Evolutionary conservation across 139 green algal genomes (phyloP).

Genomic region (Tetraselmis chui): DNA sequence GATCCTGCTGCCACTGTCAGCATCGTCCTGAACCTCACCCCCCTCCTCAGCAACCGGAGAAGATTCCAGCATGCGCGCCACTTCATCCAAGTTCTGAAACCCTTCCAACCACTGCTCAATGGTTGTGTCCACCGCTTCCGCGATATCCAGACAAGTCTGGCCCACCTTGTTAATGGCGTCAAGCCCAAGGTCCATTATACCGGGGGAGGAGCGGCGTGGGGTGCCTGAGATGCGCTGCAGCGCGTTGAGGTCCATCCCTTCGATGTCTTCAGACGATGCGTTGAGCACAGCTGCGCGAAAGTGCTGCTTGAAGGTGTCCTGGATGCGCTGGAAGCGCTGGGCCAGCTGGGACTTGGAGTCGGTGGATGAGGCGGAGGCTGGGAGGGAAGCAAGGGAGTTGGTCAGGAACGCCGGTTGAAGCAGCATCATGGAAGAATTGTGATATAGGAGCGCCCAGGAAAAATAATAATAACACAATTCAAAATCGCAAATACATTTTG

Average conservation of each 20-base stretch:
- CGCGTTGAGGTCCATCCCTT: not conserved
- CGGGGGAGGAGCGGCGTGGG: too few species aligned
- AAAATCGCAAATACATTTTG: too few species aligned
- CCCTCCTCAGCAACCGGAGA: not conserved
- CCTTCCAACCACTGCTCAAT: conserved; percentile 11
- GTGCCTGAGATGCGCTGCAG: not conserved
- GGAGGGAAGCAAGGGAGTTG: too few species aligned
- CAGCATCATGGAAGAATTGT: too few species aligned
- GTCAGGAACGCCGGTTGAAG: too few species aligned
- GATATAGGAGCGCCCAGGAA: too few species aligned
- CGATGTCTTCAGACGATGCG: not conserved
- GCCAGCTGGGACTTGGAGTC: too few species aligned
- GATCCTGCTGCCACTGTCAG: not conserved
- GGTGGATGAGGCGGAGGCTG: too few species aligned
- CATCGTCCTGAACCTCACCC: not conserved
- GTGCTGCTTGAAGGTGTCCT: not conserved
- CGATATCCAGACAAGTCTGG: conserved; percentile 3
- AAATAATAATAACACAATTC: too few species aligned
- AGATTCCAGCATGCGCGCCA: not conserved
- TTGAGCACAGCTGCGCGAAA: not conserved
- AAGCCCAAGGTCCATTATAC: not conserved
- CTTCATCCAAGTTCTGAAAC: not conserved
- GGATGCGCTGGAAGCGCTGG: not conserved
- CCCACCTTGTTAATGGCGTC: conserved; percentile 9
- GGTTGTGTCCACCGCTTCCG: conserved; percentile 4